Percentiles rank a stretch among this genome's conserved stretches.
These are phyloP conservation scores for Rhododendron vialii DNA, from an alignment of 148 eudicot genomes.

Conservation along the genomic window DNA sequence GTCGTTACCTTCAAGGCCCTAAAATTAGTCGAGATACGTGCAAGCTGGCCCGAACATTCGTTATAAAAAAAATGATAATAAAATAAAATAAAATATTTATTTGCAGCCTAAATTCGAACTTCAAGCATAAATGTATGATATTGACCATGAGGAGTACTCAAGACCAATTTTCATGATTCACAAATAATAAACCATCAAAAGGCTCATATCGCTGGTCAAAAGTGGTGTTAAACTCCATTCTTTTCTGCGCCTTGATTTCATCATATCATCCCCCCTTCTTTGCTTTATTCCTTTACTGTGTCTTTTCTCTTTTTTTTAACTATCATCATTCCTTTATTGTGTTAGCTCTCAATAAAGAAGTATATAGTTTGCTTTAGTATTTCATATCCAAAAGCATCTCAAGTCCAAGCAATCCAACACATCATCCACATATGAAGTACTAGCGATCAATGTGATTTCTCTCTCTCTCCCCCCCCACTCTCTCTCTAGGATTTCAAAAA, in stretches of 20 bases:
- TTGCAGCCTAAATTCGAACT: not conserved
- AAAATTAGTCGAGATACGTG: no score
- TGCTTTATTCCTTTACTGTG: not conserved
- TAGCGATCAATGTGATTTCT: not conserved
- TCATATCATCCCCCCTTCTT: not conserved
- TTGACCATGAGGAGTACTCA: not conserved
- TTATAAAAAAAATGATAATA: no score
- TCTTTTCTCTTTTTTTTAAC: not conserved
- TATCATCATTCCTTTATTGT: not conserved
- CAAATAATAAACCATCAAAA: not conserved
- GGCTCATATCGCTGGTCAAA: not conserved
- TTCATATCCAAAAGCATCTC: not conserved
- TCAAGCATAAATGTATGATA: not conserved
- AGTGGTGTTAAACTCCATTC: not conserved
- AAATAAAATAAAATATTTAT: no score
- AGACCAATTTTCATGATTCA: not conserved
- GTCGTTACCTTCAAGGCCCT: no score
- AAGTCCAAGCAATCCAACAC: not conserved
- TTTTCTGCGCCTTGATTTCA: not conserved
- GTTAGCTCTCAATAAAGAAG: not conserved
- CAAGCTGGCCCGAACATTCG: no score
- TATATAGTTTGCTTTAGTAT: not conserved
- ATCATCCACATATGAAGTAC: not conserved
- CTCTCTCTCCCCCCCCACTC: not conserved
- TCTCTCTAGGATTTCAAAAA: not conserved